phyloP scores from a whole-genome alignment of 31 red algal genomes.

The Odonthalia washingtoniensis region DNA sequence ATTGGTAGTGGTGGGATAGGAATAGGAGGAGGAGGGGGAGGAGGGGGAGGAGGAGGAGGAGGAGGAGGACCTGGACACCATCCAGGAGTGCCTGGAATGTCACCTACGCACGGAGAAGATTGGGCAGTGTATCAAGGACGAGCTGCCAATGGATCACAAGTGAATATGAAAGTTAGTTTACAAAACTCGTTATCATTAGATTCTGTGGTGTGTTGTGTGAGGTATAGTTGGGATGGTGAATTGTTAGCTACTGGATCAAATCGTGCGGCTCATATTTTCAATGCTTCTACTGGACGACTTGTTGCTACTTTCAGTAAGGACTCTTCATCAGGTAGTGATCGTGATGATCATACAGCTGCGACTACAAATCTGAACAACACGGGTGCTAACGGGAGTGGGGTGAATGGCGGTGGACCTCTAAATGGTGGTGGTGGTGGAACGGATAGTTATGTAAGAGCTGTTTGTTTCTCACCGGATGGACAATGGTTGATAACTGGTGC shows the following conservation, averaged over 20 bases:
- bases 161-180: conserved; percentile 73
- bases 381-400: too few relatives aligned
- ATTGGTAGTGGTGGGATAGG: too few relatives aligned
- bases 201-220: conserved; percentile 95
- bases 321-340: conserved; percentile 14
- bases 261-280: conserved; percentile 85
- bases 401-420: too few relatives aligned
- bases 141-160: conserved; percentile 23
- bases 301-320: conserved; percentile 80
- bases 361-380: too few relatives aligned
- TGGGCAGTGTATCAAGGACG: conserved; percentile 71
- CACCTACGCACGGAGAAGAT: conserved; percentile 55
- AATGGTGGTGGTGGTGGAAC: conserved; percentile 1
- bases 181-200: conserved; percentile 72
- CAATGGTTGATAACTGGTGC: conserved; percentile 88
- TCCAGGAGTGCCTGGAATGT: background rate
- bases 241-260: conserved; percentile 92
- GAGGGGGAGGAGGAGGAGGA: too few relatives aligned
- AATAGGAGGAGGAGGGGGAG: too few relatives aligned
- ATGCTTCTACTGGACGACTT: conserved; percentile 64
- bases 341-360: background rate
- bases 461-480: conserved; percentile 96
- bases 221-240: conserved; percentile 89
- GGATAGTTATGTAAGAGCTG: conserved; percentile 88
- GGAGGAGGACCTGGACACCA: background rate